Conservation (phyloP, 768 basidiomycete species). For the Austroboletus festivus region DNA sequence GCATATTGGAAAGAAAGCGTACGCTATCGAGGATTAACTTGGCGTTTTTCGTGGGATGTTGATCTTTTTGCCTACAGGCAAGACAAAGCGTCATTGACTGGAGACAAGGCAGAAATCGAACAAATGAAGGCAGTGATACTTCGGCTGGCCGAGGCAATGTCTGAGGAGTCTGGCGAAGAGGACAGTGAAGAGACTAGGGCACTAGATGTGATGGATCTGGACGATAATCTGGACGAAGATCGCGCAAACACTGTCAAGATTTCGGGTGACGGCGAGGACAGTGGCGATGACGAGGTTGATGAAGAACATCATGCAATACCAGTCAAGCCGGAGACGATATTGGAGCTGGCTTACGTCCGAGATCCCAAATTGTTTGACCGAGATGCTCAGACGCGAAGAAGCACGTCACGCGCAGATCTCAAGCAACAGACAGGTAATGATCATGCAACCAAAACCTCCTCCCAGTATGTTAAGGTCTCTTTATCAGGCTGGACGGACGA, state of each 20-base stretch:
- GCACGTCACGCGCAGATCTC: constrained; percentile 64
- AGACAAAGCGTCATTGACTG: constrained; percentile 42
- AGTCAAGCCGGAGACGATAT: constrained; percentile 52
- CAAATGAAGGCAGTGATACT: constrained; percentile 84
- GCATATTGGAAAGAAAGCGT: constrained; percentile 66
- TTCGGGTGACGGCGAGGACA: constrained; percentile 56
- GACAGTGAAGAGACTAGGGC: constrained; percentile 32
- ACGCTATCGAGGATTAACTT: constrained; percentile 15
- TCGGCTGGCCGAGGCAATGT: constrained; percentile 65
- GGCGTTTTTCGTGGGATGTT: constrained; percentile 1
- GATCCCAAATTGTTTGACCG: constrained; percentile 76
- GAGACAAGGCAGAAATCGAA: constrained; percentile 60
- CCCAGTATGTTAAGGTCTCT: background rate
- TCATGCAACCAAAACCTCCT: background rate
- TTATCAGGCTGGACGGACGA: constrained; percentile 68
- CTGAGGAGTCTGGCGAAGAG: constrained; percentile 65
- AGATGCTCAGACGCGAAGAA: constrained; percentile 67
- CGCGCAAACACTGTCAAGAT: constrained; percentile 42
- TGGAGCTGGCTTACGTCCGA: constrained; percentile 75
- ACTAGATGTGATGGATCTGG: constrained; percentile 38
- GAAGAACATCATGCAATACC: constrained; percentile 25
- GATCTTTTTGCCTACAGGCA: constrained; percentile 35
- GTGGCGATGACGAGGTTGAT: constrained; percentile 36
- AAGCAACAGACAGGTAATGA: constrained; percentile 61
- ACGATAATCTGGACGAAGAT: constrained; percentile 53